Conservation (phyloP, 306 rosid genomes). For the Vicia faba region DNA sequence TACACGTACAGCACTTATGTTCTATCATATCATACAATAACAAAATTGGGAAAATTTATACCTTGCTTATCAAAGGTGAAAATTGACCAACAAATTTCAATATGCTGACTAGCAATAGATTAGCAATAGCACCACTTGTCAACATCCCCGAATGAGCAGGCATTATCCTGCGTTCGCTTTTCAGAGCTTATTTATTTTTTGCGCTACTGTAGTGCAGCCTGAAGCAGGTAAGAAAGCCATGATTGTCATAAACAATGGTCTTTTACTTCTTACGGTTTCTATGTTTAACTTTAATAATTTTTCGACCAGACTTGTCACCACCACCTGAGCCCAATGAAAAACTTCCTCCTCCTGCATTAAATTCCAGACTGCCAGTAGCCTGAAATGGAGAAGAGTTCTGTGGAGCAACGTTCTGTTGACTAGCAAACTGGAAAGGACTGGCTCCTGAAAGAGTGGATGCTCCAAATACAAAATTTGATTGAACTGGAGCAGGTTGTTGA, state of each 20-base stretch:
- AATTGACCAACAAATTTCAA: constrained; percentile 21
- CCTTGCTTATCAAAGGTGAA: constrained; percentile 40
- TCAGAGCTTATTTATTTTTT: constrained; percentile 27
- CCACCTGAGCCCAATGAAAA: constrained; percentile 84
- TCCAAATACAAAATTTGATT: constrained; percentile 65
- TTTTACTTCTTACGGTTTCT: constrained; percentile 66
- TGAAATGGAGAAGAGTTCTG: constrained; percentile 74
- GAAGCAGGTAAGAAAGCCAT: constrained; percentile 26
- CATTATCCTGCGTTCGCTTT: constrained; percentile 33
- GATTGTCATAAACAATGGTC: constrained; percentile 25
- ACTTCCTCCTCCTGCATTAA: constrained; percentile 63
- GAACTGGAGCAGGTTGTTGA: constrained; percentile 53
- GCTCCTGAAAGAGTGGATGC: constrained; percentile 46
- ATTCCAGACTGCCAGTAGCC: constrained; percentile 69
- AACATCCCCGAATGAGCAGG: constrained; percentile 30
- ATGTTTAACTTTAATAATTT: constrained; percentile 47
- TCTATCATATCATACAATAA: constrained; percentile 44
- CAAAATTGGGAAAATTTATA: constrained; percentile 60
- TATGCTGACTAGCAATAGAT: constrained; percentile 33
- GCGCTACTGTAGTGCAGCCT: constrained; percentile 9
- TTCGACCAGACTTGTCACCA: constrained; percentile 72
- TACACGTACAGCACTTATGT: constrained; percentile 47
- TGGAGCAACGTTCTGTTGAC: constrained; percentile 55
- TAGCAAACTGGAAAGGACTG: constrained; percentile 62
- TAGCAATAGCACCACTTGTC: constrained; percentile 38